Evolutionary conservation across 2,329 filamentous ascomycete genomes (phyloP), one percentile per base, ranked within the genome.

Genomic region (Cytospora mali): DNA sequence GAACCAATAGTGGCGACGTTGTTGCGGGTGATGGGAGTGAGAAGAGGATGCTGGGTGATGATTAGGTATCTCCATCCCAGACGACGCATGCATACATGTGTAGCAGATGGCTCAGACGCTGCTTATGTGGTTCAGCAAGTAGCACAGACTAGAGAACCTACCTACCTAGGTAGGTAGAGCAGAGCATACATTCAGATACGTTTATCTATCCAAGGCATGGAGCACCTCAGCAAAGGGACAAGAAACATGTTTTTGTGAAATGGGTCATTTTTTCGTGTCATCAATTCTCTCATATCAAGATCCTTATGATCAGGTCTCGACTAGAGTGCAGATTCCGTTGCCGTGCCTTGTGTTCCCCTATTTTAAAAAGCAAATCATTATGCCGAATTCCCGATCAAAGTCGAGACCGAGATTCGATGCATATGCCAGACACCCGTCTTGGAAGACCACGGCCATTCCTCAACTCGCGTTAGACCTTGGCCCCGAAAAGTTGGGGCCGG

Each of bases 271-370:
- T 35, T 48, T 23, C 51, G 55, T 31, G 33, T 62, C 55, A 54
- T 64, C 62, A 64, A 57, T 62, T 64, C 53, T 29, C 49, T 58
- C 28, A n/a, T 56, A 35, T 39, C 48, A 53, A 54, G 61, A 56
- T 31, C 52, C 52, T 54, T 48, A 51, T 28, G 31, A 23, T 29
- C 33, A 55, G 35, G 31, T 58, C 55, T 62, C 56, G 31, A 62
- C 60, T 58, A 62, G 64, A 59, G 56, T 55, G 53, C 56, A 65
- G 28, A 60, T 33, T 60, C 56, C 64, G 60, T 62, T 63, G 31
- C 50, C 55, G 28, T 64, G 50, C 53, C 60, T 50, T 62, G 48
- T 57, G 54, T 65, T 63, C 61, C 57, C 50, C 61, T 52, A 60
- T 62, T 61, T 53, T 58, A 57, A 62, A 46, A 54, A 54, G 52